Evolutionary conservation across 805 yeast genomes (phyloP).

Genomic region (Nadsonia fulvescens): DNA sequence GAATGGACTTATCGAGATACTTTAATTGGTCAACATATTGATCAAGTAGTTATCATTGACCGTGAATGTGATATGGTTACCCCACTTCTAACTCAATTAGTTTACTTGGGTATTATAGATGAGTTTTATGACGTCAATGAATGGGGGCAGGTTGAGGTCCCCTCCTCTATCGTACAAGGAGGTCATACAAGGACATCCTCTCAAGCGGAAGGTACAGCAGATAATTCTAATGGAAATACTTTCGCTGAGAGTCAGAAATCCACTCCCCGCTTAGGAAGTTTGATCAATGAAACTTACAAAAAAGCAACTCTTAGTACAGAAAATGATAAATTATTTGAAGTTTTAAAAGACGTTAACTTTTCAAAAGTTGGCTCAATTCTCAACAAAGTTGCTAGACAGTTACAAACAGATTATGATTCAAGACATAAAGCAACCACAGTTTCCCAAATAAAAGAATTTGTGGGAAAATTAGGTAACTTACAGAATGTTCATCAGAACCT

Average conservation of each 20-base stretch:
- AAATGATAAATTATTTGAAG: slow-evolving; percentile 30
- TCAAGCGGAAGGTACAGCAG: too few species aligned
- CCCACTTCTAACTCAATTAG: slow-evolving; percentile 55
- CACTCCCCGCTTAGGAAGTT: too few species aligned
- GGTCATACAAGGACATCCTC: too few species aligned
- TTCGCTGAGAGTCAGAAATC: too few species aligned
- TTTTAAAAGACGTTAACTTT: slow-evolving; percentile 52
- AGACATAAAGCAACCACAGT: slow-evolving; percentile 39
- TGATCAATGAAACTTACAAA: too few species aligned
- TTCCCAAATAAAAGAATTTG: slow-evolving; percentile 52
- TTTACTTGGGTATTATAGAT: slow-evolving; percentile 67
- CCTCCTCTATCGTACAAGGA: slow-evolving; percentile 13
- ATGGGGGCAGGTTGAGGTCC: slow-evolving; percentile 19
- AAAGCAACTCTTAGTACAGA: slow-evolving; percentile 13
- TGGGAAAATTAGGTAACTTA: slow-evolving; percentile 46
- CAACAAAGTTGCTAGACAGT: slow-evolving; percentile 47
- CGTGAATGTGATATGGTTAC: slow-evolving; percentile 59
- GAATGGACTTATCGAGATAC: slow-evolving; percentile 16
- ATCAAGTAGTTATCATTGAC: slow-evolving; percentile 63
- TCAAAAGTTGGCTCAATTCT: slow-evolving; percentile 60
- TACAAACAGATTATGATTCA: slow-evolving; percentile 52
- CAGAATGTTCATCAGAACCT: slow-evolving; percentile 52
- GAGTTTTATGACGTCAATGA: slow-evolving; percentile 37
- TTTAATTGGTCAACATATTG: slow-evolving; percentile 18
- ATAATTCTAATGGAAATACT: too few species aligned